Evolutionary conservation across 2,329 filamentous ascomycete genomes (phyloP).

Genomic region (Alternaria triticina): DNA sequence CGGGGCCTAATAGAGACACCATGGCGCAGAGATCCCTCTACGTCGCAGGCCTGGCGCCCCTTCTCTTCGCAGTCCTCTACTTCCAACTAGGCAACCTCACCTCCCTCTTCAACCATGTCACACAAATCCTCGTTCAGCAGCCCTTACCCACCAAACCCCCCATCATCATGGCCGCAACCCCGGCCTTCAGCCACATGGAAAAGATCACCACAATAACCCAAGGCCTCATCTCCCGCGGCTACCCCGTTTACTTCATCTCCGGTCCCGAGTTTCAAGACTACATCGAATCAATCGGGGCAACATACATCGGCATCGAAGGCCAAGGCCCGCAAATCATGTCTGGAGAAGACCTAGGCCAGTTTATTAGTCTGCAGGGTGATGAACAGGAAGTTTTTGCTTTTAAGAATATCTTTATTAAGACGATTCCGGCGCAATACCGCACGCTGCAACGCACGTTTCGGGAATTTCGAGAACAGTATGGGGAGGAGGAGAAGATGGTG

Average conservation of each 20-base stretch:
- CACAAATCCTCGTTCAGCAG: neutral
- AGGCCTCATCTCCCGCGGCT: conserved; percentile 50
- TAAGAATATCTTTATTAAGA: conserved; percentile 42
- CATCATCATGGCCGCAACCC: conserved; percentile 24
- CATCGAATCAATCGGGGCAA: conserved; percentile 29
- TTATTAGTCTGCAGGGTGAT: conserved; percentile 29
- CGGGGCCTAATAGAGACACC: neutral
- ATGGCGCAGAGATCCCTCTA: neutral
- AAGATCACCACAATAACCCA: conserved; percentile 39
- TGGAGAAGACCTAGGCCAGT: conserved; percentile 24
- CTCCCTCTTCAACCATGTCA: neutral
- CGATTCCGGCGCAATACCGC: conserved; percentile 43
- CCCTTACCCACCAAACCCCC: conserved; percentile 13
- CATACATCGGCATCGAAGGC: conserved; percentile 11
- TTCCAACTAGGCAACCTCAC: neutral
- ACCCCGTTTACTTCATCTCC: conserved; percentile 51
- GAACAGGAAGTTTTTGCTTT: conserved; percentile 43
- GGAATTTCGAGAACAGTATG: conserved; percentile 36
- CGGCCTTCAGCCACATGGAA: conserved; percentile 29
- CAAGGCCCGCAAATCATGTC: conserved; percentile 14
- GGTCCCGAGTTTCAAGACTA: conserved; percentile 44
- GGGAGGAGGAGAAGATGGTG: conserved; percentile 49
- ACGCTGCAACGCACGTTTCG: conserved; percentile 41
- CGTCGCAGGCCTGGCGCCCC: neutral
- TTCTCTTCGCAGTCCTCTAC: neutral